Percentiles rank a stretch among this genome's conserved stretches.
These are phyloP conservation scores for Scedosporium minutisporum DNA, from an alignment of 2,329 filamentous ascomycete species.

Conservation along the genomic window DNA sequence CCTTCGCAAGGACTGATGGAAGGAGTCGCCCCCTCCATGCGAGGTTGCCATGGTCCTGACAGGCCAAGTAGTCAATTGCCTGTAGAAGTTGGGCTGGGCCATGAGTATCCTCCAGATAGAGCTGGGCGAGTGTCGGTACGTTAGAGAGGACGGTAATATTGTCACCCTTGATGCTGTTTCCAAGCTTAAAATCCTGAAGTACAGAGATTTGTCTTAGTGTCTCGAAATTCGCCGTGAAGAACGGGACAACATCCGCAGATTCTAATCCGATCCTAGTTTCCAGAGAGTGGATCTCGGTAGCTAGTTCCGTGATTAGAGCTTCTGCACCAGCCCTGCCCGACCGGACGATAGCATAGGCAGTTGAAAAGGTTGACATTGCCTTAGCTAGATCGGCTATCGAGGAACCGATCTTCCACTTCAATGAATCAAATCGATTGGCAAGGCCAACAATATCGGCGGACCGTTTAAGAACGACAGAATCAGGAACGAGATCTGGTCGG, in stretches of 20 bases:
- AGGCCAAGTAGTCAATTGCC: slow-evolving; percentile 36
- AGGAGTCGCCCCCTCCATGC: slow-evolving; percentile 30
- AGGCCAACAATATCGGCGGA: slow-evolving; percentile 44
- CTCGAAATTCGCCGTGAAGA: slow-evolving; percentile 47
- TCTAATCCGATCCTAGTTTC: slow-evolving; percentile 35
- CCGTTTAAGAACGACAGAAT: slow-evolving; percentile 32
- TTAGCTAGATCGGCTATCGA: slow-evolving; percentile 41
- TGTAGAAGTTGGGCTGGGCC: slow-evolving; percentile 32
- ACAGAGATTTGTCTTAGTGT: slow-evolving; percentile 42
- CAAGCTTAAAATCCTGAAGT: slow-evolving; percentile 20
- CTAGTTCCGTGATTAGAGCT: slow-evolving; percentile 38
- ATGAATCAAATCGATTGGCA: slow-evolving; percentile 48
- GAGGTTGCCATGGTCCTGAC: slow-evolving; percentile 22
- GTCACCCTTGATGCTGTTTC: not conserved
- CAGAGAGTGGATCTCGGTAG: slow-evolving; percentile 40
- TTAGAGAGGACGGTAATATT: slow-evolving; percentile 41
- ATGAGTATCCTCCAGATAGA: slow-evolving; percentile 25
- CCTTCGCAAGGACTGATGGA: slow-evolving; percentile 42
- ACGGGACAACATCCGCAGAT: slow-evolving; percentile 32
- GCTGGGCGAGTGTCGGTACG: slow-evolving; percentile 30
- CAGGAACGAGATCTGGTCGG: slow-evolving; percentile 50
- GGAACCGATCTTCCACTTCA: slow-evolving; percentile 49
- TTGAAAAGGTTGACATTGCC: slow-evolving; percentile 43
- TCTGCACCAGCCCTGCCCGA: slow-evolving; percentile 28
- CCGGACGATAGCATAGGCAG: slow-evolving; percentile 47